Base-by-base conservation (phyloP, 2,329 filamentous ascomycete species). In the Talaromyces piceae region DNA sequence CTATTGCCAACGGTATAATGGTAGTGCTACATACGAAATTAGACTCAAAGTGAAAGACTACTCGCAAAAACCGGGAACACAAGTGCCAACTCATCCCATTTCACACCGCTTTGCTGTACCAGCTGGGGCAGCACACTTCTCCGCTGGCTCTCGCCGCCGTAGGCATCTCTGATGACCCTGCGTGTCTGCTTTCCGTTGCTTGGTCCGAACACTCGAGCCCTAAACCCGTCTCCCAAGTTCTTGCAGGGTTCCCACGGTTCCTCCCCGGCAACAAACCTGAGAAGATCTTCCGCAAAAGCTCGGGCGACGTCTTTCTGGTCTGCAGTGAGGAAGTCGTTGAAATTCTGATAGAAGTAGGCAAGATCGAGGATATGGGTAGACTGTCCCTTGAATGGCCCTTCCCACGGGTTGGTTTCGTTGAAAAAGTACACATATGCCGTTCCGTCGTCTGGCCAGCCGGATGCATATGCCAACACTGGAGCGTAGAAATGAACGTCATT, bases 371-470 rank as follows among this genome's bases (percentile, higher is more conserved):
- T 69, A 54, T 77, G 74, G 1, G 61, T 67, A 0, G 71, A 61
- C 22, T 61, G 56, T 1, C 69, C 71, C 51, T 72, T 67, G 60
- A 57, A 71, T 1, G 62, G 62, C 0, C 74, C 74, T 1, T 71
- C 64, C 70, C 72, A 77, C 0, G 73, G 72, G 52, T 76, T 77
- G 0, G 63, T 64, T 50, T 76, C 73, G 51, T 75, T 74, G 65
- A 77, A 75, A 43, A 70, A 66, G 54, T 73, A 74, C 5, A 71
- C 62, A 52, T 70, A 70, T 9, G 62, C 56, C 9, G 64, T 62
- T 4, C 64, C 62, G 5, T 31, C 33, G 25, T 51, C 26, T 0
- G 57, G 57, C 64, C 64, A 72, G 23, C 63, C 60, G 44, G 64
- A 55, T 2, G 73, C 74, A 25, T 73, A 70, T 13, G 68, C 63